Evolutionary conservation across 306 rosid genomes (phyloP).

Genomic region (Luffa acutangula): DNA sequence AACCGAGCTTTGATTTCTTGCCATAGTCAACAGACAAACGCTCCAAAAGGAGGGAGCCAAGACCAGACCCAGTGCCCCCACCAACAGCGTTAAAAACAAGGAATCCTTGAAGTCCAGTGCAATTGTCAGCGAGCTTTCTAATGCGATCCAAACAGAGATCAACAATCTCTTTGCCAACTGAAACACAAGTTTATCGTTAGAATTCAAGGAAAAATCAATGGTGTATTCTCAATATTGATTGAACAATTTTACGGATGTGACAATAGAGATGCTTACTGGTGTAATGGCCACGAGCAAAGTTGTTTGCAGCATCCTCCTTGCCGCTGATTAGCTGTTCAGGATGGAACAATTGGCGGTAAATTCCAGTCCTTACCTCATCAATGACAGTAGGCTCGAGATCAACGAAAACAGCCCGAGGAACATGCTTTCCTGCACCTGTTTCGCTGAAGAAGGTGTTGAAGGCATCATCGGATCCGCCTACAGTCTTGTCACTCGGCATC

Average conservation of each 20-base stretch:
- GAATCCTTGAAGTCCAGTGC: constrained; percentile 92
- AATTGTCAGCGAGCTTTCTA: constrained; percentile 85
- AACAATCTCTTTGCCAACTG: constrained; percentile 90
- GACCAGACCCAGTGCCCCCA: constrained; percentile 94
- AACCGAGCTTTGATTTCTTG: constrained; percentile 86
- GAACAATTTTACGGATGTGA: not conserved
- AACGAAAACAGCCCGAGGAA: constrained; percentile 51
- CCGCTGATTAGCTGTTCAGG: constrained; percentile 92
- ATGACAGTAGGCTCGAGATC: constrained; percentile 92
- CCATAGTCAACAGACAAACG: constrained; percentile 88
- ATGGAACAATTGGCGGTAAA: constrained; percentile 86
- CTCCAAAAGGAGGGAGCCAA: constrained; percentile 80
- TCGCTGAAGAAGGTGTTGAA: constrained; percentile 38
- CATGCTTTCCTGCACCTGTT: constrained; percentile 46
- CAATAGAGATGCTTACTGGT: constrained; percentile 36
- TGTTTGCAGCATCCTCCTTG: constrained; percentile 95
- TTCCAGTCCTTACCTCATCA: constrained; percentile 86
- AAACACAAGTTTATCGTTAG: not conserved
- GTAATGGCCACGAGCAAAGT: constrained; percentile 94
- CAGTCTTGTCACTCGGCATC: constrained; percentile 80
- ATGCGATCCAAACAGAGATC: constrained; percentile 92
- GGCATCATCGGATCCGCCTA: constrained; percentile 76
- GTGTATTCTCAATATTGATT: not conserved
- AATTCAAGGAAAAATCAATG: not conserved
- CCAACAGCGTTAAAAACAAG: constrained; percentile 89